phyloP scores from a whole-genome alignment of 192 early-diverging fungal genomes.

The Linnemannia hyalina region DNA sequence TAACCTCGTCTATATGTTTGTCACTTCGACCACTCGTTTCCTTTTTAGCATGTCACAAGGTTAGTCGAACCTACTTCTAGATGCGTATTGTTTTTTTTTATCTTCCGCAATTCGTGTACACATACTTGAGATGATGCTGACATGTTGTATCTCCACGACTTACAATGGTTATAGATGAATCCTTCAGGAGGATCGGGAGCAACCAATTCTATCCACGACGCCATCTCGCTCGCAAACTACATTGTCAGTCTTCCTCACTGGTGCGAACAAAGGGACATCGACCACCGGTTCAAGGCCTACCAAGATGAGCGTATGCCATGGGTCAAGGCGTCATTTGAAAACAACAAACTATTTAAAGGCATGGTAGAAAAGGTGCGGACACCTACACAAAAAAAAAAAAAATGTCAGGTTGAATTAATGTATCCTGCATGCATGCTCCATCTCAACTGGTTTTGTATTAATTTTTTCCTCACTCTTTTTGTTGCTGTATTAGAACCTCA shows the following conservation, averaged over 20 bases:
- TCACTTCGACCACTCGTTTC: background rate
- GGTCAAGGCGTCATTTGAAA: slow-evolving; percentile 14
- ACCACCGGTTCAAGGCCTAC: slow-evolving; percentile 1
- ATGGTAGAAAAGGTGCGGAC: slow-evolving; percentile 1
- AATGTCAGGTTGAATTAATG: too few relatives aligned
- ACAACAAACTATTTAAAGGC: background rate
- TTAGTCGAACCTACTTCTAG: background rate
- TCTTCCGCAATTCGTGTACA: too few relatives aligned
- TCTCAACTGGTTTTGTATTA: background rate
- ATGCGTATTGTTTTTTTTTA: too few relatives aligned
- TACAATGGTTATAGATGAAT: background rate
- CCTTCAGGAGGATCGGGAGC: slow-evolving; percentile 10
- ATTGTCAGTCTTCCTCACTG: background rate
- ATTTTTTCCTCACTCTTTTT: background rate
- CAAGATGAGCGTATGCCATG: slow-evolving; percentile 14
- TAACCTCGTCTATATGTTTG: background rate
- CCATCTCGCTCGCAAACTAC: slow-evolving; percentile 10
- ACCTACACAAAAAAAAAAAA: background rate
- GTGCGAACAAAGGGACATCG: background rate
- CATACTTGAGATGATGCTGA: background rate
- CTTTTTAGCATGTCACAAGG: background rate
- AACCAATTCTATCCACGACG: slow-evolving; percentile 11
- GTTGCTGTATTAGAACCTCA: background rate
- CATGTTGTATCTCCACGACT: background rate
- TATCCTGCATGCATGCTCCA: background rate